Evolutionary conservation across 192 early-diverging fungal genomes (phyloP).

Genomic region (Coemansia sp.): DNA sequence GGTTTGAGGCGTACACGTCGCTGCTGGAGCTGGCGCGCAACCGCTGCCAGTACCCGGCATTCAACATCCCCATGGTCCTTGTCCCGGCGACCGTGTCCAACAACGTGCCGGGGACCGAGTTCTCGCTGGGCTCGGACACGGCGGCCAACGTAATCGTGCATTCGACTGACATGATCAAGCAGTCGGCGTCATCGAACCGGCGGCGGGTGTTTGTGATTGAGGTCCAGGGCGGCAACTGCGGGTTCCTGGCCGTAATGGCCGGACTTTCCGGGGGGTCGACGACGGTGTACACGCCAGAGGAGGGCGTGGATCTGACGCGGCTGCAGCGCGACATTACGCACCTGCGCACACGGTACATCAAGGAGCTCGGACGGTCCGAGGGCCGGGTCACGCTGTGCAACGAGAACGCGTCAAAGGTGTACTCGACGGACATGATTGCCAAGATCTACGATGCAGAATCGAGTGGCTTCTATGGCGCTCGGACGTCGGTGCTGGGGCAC

Average conservation of each 20-base stretch:
- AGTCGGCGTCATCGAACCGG: conserved; percentile 83
- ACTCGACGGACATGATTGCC: conserved; percentile 84
- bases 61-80: conserved; percentile 89
- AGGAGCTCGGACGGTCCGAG: conserved; percentile 70
- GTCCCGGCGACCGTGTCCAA: conserved; percentile 95
- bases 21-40: conserved; percentile 65
- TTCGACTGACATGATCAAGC: conserved; percentile 85
- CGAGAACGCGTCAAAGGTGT: conserved; percentile 69
- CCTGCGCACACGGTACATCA: conserved; percentile 66
- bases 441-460: conserved; percentile 84
- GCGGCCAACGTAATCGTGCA: conserved; percentile 90
- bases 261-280: conserved; percentile 84
- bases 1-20: conserved; percentile 89
- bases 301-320: conserved; percentile 68
- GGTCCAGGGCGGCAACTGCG: conserved; percentile 93
- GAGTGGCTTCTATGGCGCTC: conserved; percentile 80
- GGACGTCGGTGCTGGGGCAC: conserved; percentile 88
- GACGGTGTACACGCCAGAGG: conserved; percentile 90
- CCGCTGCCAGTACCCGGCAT: conserved; percentile 78
- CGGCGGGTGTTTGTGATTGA: conserved; percentile 95
- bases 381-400: conserved; percentile 84
- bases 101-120: conserved; percentile 97
- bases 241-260: conserved; percentile 83
- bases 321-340: conserved; percentile 85
- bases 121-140: conserved; percentile 90